These are phyloP conservation scores for Cytospora piceicola DNA, from an alignment of 2,329 filamentous ascomycete genomes.

Conservation along the genomic window DNA sequence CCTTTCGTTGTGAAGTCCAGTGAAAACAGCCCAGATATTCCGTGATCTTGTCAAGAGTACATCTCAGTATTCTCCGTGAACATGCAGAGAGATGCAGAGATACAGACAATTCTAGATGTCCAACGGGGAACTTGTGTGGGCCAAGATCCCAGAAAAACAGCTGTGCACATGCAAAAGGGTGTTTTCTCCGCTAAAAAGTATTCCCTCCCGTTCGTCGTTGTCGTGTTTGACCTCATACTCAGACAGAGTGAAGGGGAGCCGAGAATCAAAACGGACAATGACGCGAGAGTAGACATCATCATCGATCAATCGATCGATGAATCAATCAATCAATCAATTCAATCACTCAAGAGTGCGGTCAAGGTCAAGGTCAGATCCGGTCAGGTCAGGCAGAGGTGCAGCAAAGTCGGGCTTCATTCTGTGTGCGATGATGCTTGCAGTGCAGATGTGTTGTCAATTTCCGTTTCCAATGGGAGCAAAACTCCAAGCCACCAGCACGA, in stretches of 20 bases:
- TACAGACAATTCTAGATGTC: neutral
- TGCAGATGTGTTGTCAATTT: slow-evolving; percentile 4
- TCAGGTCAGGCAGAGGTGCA: slow-evolving; percentile 53
- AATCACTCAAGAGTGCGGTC: slow-evolving; percentile 14
- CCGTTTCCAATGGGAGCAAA: slow-evolving; percentile 2
- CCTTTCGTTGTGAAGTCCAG: neutral
- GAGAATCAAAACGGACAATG: neutral
- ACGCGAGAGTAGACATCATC: neutral
- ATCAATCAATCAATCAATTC: slow-evolving; percentile 4
- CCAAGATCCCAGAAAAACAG: neutral
- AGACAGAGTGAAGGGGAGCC: neutral
- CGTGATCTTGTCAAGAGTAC: neutral
- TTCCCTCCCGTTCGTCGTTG: neutral
- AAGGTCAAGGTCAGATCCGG: slow-evolving; percentile 26
- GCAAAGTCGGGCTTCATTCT: slow-evolving; percentile 45
- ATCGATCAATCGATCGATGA: neutral
- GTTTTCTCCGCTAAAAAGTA: neutral
- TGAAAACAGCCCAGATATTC: neutral
- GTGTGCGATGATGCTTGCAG: slow-evolving; percentile 48
- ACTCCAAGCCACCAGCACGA: slow-evolving; percentile 12
- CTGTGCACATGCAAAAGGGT: no score
- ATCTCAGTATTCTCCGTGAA: slow-evolving; percentile 8
- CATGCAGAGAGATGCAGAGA: neutral
- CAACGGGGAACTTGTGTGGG: no score
- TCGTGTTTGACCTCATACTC: neutral